Evolutionary conservation across 768 basidiomycete genomes (phyloP), one percentile per base, ranked within the genome.

Genomic region (Dendrothele bispora): DNA sequence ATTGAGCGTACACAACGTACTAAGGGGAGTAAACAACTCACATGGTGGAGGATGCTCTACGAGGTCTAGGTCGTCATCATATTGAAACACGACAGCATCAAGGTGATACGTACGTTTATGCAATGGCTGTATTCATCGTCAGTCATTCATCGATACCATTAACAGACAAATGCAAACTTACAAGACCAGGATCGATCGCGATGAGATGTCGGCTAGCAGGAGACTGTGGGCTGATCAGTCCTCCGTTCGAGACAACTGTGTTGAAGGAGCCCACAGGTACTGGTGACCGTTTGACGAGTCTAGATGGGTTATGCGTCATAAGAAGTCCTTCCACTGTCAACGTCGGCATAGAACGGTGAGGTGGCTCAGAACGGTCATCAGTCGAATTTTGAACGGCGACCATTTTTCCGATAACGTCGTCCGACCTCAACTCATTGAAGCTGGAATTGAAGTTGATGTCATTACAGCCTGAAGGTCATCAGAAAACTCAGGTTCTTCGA

Each of bases 221-320:
- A 12, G 85, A 87, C 60, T 80, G 78, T 28, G 85, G 84, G 57
- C 82, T 86, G 30, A 83, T 78, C 32, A 86, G 73, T 49, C 84
- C 84, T 42, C 81, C 80, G 56, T 75, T 78, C 21, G 77, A 70
- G 21, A 74, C 71, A 43, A 77, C 64, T 39, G 71, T 69, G 50
- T 66, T 69, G 52, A 70, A 67, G 3, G 71, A 60, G 52, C 71
- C 63, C 43, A 82, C 65, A 47, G 67, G 72, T 58, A 78, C 71
- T 48, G 74, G 79, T 53, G 75, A 69, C 43, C 74, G 72, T 43
- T 68, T 76, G n/a, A n/a, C n/a, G 7, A 58, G 66, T 73, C 49
- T 61, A 63, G 48, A 52, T 56, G 46, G 58, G 58, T 27, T 60
- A 47, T 77, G 72, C 24, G 61, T 50, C 61, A 76, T 68, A 55